phyloP scores from a whole-genome alignment of 176 grass and related monocot genomes.

The Triticum aestivum region DNA sequence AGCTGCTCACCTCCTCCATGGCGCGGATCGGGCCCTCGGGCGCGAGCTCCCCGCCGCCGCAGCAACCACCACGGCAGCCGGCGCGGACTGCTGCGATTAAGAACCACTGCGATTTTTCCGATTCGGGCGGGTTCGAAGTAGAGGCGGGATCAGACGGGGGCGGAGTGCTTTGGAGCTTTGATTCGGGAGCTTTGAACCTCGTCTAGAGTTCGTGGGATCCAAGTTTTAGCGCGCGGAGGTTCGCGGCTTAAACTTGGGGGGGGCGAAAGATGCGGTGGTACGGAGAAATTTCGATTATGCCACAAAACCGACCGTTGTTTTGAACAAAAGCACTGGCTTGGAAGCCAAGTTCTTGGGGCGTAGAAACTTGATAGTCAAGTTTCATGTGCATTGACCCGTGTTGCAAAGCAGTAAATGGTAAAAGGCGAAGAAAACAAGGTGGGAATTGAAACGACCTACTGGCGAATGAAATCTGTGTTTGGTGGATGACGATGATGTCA shows the following conservation, averaged over 20 bases:
- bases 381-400: not conserved
- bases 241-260: not conserved
- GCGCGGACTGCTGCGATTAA: not conserved
- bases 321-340: not conserved
- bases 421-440: not conserved
- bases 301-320: not conserved
- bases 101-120: not conserved
- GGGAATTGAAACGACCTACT: too few relatives aligned
- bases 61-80: not conserved
- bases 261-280: too few relatives aligned
- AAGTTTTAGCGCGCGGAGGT: not conserved
- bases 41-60: not conserved
- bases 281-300: not conserved
- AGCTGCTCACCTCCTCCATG: constrained; percentile 2
- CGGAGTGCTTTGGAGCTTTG: not conserved
- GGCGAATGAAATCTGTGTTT: not conserved
- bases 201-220: not conserved
- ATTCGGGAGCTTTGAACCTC: not conserved
- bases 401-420: not conserved
- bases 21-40: not conserved
- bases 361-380: not conserved
- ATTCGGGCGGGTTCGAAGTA: not conserved
- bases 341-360: not conserved
- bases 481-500: too few relatives aligned
- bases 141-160: too few relatives aligned